Evolutionary conservation across 2,329 filamentous ascomycete genomes (phyloP).

Genomic region (Bipolaris victoriae): DNA sequence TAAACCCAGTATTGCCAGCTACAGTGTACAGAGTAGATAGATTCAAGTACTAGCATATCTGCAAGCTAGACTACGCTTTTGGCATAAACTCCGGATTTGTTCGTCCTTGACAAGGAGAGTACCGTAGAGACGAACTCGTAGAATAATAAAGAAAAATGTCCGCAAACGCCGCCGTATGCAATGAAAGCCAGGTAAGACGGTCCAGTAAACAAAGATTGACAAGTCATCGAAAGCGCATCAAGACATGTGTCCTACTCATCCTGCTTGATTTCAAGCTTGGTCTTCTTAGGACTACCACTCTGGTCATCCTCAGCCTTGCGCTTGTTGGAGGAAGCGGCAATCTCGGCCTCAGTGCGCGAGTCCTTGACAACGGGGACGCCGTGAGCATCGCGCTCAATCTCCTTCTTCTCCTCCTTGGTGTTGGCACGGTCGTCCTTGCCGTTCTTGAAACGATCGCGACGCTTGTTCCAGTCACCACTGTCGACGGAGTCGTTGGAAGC

Average conservation of each 20-base stretch:
- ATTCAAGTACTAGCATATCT: not conserved
- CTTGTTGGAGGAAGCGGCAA: constrained; percentile 35
- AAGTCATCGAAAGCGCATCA: not conserved
- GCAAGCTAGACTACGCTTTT: not conserved
- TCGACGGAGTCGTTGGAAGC: constrained; percentile 27
- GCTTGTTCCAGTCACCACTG: constrained; percentile 37
- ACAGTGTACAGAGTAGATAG: not conserved
- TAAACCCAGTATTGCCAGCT: not conserved
- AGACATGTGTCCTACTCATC: constrained; percentile 28
- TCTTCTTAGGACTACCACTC: constrained; percentile 37
- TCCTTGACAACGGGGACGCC: constrained; percentile 39
- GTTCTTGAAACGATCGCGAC: constrained; percentile 45
- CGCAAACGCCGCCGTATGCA: constrained; percentile 6
- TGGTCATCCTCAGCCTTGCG: constrained; percentile 41
- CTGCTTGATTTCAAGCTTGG: constrained; percentile 46
- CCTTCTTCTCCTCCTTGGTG: constrained; percentile 31
- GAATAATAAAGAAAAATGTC: not conserved
- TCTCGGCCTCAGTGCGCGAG: constrained; percentile 23
- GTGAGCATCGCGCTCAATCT: constrained; percentile 33
- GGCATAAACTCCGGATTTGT: not conserved
- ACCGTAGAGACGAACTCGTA: not conserved
- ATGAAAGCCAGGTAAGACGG: not conserved
- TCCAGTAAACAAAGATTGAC: not conserved
- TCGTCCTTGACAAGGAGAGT: not conserved
- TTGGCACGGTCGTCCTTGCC: constrained; percentile 33